These are phyloP conservation scores for Phytophthora colocasiae DNA, from an alignment of 352 stramenopile genomes.

Conservation along the genomic window DNA sequence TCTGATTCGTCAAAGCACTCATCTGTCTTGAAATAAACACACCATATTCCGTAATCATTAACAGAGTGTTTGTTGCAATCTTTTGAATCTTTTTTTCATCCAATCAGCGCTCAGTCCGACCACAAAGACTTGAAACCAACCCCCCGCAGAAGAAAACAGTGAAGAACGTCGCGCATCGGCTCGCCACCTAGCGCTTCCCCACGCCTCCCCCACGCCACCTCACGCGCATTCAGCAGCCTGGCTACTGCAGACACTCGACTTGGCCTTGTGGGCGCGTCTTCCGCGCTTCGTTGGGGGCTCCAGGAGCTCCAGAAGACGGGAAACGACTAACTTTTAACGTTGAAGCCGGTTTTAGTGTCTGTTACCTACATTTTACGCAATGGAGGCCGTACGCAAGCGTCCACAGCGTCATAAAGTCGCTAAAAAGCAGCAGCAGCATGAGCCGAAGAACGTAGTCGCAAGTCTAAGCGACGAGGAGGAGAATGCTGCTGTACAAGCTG, in stretches of 20 bases:
- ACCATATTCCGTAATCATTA: background rate
- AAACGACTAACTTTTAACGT: slow-evolving; percentile 17
- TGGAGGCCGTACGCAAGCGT: slow-evolving; percentile 35
- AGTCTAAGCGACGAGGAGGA: slow-evolving; percentile 23
- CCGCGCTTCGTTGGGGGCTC: slow-evolving; percentile 6
- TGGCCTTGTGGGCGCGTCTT: slow-evolving; percentile 6
- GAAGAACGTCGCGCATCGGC: slow-evolving; percentile 27
- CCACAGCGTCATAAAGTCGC: slow-evolving; percentile 6
- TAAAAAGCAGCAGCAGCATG: slow-evolving; percentile 10
- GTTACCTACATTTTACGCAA: slow-evolving; percentile 18
- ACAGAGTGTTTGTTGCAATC: background rate
- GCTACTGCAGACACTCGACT: too few relatives aligned
- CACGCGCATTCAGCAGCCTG: background rate
- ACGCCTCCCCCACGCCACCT: background rate
- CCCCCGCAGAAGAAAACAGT: slow-evolving; percentile 27
- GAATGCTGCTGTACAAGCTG: slow-evolving; percentile 6
- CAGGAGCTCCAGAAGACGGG: slow-evolving; percentile 20
- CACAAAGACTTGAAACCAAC: slow-evolving; percentile 18
- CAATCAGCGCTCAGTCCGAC: slow-evolving; percentile 24
- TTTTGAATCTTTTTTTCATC: background rate
- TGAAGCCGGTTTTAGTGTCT: slow-evolving; percentile 27
- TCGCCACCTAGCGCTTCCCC: background rate
- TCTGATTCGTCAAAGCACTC: slow-evolving; percentile 15
- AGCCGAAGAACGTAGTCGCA: background rate
- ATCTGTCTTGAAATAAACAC: background rate